Base-by-base conservation (phyloP, 83 land plant genomes). In the Picea abies region DNA sequence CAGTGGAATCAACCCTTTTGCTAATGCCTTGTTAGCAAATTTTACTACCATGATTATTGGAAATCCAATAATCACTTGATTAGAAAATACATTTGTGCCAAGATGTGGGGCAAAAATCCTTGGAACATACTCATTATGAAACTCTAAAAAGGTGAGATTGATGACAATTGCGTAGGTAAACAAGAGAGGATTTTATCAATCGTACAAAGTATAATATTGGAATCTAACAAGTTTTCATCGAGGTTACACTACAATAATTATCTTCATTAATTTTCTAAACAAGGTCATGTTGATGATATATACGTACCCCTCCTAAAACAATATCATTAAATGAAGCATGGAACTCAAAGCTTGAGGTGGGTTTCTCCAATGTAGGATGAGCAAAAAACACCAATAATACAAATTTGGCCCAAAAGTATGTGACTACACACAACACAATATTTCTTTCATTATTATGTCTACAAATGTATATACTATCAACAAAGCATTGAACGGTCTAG, bases 341-440 rank as follows among this genome's bases (percentile, higher is more conserved):
- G 71, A 52, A 95, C 85, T 95, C 98, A 89, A 94, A 95, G 76
- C 96, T 95, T 83, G 99, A 98, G 32, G 99, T 97, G 47, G 90
- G 94, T 80, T 83, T 29, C 89, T 95, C 95, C 2, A 98, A 98
- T 11, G 89, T 87, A 65, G 99, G 99, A 79, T 97, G 95, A 52
- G 99, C 99, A 86, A 94, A 94, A 32, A 88, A 90, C 52, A 92
- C 79, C 61, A 97, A 65, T 58, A 97, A 80, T 39, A 96, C 88
- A 64, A 97, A 89, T 72, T 85, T 81, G 37, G 90, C 85, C 96
- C 95, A 97, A 81, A 95, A 95, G 4, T 90, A 87, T 49, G 86
- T 81, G 80, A 94, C 99, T 95, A 92, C 83, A 29, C 89, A 82
- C 62, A 84, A 81, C 79, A 44, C 22, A 49, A 41, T 80, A 5